Conservation (phyloP, 805 yeast genomes). For the Candida sonorensis region DNA sequence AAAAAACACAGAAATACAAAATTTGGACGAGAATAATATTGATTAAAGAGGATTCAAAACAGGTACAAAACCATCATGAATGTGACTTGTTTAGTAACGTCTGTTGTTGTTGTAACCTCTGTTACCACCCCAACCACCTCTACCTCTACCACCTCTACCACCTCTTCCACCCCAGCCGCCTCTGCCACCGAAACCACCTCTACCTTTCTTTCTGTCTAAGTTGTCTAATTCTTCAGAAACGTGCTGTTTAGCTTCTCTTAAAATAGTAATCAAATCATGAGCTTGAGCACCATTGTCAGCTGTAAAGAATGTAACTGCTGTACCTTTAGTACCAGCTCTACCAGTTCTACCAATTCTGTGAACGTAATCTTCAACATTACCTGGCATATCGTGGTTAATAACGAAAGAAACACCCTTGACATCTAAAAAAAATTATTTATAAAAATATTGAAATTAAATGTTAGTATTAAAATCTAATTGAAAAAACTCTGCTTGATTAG, state of each 20-base stretch:
- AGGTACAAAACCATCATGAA: no score
- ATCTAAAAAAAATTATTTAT: no score
- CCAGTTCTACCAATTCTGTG: slow-evolving; percentile 99
- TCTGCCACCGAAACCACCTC: slow-evolving; percentile 48
- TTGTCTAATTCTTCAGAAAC: slow-evolving; percentile 74
- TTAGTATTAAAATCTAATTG: no score
- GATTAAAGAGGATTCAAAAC: no score
- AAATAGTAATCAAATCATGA: slow-evolving; percentile 78
- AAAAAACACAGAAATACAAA: no score
- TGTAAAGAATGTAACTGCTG: slow-evolving; percentile 92
- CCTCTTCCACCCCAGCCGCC: slow-evolving; percentile 41
- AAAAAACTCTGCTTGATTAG: no score
- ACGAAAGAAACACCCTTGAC: slow-evolving; percentile 96
- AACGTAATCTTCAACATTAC: slow-evolving; percentile 96
- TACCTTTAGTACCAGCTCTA: slow-evolving; percentile 96
- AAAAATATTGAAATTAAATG: no score
- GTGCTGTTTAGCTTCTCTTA: slow-evolving; percentile 92
- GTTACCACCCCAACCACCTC: slow-evolving; percentile 26
- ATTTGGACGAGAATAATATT: no score
- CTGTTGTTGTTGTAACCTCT: slow-evolving; percentile 34
- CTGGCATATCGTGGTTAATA: slow-evolving; percentile 95
- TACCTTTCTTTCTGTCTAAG: slow-evolving; percentile 67
- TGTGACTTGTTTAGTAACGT: slow-evolving; percentile 33
- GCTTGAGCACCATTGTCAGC: slow-evolving; percentile 83
- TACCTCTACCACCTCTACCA: slow-evolving; percentile 42